Conservation (phyloP, 108 stramenopile genomes). For the Fragilaria crotonensis region DNA sequence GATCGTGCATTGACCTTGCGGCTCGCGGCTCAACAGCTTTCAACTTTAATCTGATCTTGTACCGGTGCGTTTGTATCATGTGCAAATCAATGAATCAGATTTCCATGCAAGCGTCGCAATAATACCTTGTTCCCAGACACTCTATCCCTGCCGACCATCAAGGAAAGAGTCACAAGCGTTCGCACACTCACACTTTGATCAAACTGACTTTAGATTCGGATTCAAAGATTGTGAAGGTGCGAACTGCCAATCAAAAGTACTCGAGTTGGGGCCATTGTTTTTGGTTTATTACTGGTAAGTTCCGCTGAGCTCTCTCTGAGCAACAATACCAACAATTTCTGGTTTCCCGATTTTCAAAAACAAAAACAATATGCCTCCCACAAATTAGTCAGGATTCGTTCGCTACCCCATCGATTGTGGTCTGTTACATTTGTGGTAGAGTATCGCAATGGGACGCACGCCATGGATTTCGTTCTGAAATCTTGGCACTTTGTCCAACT, state of each 20-base stretch:
- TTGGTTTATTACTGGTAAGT: neutral
- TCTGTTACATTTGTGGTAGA: slow-evolving; percentile 43
- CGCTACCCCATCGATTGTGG: slow-evolving; percentile 14
- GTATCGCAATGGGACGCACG: slow-evolving; percentile 19
- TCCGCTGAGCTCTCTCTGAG: neutral
- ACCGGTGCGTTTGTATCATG: no score
- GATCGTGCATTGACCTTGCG: no score
- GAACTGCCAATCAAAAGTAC: no score
- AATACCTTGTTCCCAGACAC: slow-evolving; percentile 31
- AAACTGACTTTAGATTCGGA: no score
- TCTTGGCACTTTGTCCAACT: no score
- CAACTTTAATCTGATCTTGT: no score
- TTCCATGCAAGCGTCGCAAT: slow-evolving; percentile 19
- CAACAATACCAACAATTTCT: no score
- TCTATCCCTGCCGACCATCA: slow-evolving; percentile 12
- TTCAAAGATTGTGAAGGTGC: no score
- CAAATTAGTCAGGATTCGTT: slow-evolving; percentile 36
- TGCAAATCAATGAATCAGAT: no score
- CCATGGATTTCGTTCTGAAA: no score
- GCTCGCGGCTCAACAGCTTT: no score
- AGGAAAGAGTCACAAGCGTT: slow-evolving; percentile 28
- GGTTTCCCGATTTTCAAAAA: neutral
- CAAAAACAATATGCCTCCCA: neutral
- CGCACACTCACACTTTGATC: slow-evolving; percentile 12
- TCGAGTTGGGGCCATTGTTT: no score